Conservation (phyloP, 768 basidiomycete genomes). For the Nevesoporus exiguus region DNA sequence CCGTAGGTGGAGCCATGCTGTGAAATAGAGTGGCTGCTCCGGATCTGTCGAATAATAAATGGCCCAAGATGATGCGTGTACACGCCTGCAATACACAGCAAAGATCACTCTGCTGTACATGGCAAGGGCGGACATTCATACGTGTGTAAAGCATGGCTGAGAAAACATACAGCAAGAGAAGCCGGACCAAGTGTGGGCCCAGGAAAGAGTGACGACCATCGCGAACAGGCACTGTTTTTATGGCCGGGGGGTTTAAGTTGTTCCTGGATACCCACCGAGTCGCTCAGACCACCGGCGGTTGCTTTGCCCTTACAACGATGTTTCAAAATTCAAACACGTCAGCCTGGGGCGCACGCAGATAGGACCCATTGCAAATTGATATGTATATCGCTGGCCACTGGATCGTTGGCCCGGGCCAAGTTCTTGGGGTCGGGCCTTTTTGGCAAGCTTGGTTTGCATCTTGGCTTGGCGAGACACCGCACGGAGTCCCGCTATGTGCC, state of each 20-base stretch:
- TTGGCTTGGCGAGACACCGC: too few species aligned
- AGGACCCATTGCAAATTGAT: too few species aligned
- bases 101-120: conserved; percentile 23
- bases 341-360: too few species aligned
- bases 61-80: conserved; percentile 13
- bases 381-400: not conserved
- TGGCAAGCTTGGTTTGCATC: too few species aligned
- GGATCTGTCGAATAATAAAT: conserved; percentile 1
- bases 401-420: too few species aligned
- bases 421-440: too few species aligned
- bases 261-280: not conserved
- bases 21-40: not conserved
- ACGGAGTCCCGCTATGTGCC: too few species aligned
- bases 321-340: not conserved
- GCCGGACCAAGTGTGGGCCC: too few species aligned
- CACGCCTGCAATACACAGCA: conserved; percentile 27
- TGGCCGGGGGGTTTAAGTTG: not conserved
- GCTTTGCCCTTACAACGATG: not conserved
- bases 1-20: too few species aligned
- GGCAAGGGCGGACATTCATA: conserved; percentile 25
- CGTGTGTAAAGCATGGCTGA: conserved; percentile 11
- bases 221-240: not conserved
- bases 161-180: not conserved
- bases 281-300: not conserved
- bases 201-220: too few species aligned